Conservation (phyloP, 306 rosid genomes). For the Abrus pulchellus region DNA sequence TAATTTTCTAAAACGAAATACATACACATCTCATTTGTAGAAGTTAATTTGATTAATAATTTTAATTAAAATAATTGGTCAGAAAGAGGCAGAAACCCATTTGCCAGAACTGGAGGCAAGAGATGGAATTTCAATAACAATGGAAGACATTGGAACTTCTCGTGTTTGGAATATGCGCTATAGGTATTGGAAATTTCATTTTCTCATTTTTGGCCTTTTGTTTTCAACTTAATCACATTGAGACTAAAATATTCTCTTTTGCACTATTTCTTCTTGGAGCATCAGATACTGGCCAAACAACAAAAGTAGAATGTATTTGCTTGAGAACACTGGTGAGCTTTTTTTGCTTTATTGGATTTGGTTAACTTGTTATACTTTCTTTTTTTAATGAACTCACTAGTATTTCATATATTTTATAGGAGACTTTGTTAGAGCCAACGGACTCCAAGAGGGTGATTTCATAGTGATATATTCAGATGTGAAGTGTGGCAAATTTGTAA, state of each 20-base stretch:
- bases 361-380: neutral
- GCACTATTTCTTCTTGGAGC: constrained; percentile 57
- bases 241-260: constrained; percentile 44
- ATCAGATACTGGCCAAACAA: constrained; percentile 99
- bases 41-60: neutral
- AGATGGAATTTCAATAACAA: constrained; percentile 89
- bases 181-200: constrained; percentile 59
- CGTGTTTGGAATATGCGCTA: constrained; percentile 98
- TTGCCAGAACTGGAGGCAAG: constrained; percentile 94
- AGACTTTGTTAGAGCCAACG: constrained; percentile 97
- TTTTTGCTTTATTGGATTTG: neutral
- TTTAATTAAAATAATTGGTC: constrained; percentile 36
- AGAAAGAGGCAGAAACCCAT: constrained; percentile 99
- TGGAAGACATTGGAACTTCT: constrained; percentile 97
- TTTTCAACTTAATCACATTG: neutral
- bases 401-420: constrained; percentile 54
- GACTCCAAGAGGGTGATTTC: constrained; percentile 99
- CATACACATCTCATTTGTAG: neutral
- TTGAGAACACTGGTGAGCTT: constrained; percentile 89
- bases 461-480: constrained; percentile 93
- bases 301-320: constrained; percentile 99
- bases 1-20: neutral
- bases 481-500: constrained; percentile 88
- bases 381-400: neutral
- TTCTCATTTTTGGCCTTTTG: neutral